Evolutionary conservation across 2,329 filamentous ascomycete genomes (phyloP).

Genomic region (Sporothrix pallida): DNA sequence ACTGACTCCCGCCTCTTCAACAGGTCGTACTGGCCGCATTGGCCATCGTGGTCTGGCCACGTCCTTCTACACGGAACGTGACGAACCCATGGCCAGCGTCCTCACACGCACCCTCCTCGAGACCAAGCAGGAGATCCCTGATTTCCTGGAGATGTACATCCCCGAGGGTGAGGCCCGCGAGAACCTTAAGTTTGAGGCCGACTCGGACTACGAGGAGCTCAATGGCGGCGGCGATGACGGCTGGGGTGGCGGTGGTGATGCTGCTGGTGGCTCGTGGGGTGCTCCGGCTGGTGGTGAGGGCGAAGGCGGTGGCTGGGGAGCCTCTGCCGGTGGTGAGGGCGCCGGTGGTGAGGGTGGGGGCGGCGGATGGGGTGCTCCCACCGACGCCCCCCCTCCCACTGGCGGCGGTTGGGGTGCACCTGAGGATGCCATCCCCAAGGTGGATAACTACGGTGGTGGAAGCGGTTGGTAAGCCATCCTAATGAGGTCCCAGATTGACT

Average conservation of each 20-base stretch:
- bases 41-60: slow-evolving; percentile 85
- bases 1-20: slow-evolving; percentile 35
- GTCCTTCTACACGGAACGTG: slow-evolving; percentile 83
- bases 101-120: slow-evolving; percentile 84
- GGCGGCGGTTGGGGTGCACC: too few relatives aligned
- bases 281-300: background rate
- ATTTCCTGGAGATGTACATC: slow-evolving; percentile 73
- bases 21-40: slow-evolving; percentile 91
- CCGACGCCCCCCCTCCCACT: background rate
- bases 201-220: slow-evolving; percentile 57
- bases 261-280: slow-evolving; percentile 32
- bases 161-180: slow-evolving; percentile 59
- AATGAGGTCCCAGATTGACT: background rate
- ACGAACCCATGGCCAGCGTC: slow-evolving; percentile 73
- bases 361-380: background rate
- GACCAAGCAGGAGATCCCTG: slow-evolving; percentile 76
- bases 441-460: too few relatives aligned
- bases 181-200: slow-evolving; percentile 61
- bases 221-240: slow-evolving; percentile 36
- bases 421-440: too few relatives aligned
- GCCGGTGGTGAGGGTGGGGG: background rate
- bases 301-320: background rate
- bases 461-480: too few relatives aligned
- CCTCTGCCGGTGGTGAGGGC: background rate
- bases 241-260: slow-evolving; percentile 37